Evolutionary conservation across 2,329 filamentous ascomycete genomes (phyloP).

Genomic region (Metarhizium rileyi): DNA sequence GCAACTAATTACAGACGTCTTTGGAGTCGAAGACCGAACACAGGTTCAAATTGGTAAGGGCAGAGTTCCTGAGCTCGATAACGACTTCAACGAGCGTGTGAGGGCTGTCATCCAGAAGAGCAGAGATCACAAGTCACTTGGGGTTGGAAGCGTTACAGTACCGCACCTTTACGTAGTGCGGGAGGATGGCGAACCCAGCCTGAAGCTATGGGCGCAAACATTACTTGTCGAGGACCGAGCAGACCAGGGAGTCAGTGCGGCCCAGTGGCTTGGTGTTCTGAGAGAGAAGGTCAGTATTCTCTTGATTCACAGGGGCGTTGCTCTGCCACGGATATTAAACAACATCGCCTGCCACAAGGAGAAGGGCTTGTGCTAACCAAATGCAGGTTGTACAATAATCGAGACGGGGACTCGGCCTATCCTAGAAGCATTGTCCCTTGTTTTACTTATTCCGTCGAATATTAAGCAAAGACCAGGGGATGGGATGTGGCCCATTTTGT

Average conservation of each 20-base stretch:
- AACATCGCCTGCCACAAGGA: background rate
- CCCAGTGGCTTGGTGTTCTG: constrained; percentile 85
- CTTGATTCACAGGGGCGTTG: background rate
- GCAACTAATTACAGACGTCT: constrained; percentile 80
- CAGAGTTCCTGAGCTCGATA: constrained; percentile 76
- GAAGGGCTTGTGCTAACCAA: background rate
- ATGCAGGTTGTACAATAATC: background rate
- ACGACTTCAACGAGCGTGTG: constrained; percentile 93
- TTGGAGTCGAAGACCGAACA: constrained; percentile 73
- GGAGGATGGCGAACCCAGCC: constrained; percentile 89
- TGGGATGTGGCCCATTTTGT: background rate
- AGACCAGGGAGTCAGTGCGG: constrained; percentile 85
- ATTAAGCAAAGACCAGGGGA: background rate
- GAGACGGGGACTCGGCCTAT: background rate
- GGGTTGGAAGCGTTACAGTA: constrained; percentile 85
- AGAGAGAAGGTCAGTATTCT: constrained; percentile 72
- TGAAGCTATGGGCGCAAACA: constrained; percentile 96
- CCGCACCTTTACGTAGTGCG: constrained; percentile 89
- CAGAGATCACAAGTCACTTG: constrained; percentile 73
- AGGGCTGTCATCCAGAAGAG: constrained; percentile 88
- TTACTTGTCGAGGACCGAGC: constrained; percentile 89
- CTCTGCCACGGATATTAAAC: background rate
- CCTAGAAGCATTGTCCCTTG: background rate
- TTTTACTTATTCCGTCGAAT: background rate
- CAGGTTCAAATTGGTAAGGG: constrained; percentile 88